Base-by-base conservation (phyloP, 441 rosid genomes). In the Mallotus japonicus region DNA sequence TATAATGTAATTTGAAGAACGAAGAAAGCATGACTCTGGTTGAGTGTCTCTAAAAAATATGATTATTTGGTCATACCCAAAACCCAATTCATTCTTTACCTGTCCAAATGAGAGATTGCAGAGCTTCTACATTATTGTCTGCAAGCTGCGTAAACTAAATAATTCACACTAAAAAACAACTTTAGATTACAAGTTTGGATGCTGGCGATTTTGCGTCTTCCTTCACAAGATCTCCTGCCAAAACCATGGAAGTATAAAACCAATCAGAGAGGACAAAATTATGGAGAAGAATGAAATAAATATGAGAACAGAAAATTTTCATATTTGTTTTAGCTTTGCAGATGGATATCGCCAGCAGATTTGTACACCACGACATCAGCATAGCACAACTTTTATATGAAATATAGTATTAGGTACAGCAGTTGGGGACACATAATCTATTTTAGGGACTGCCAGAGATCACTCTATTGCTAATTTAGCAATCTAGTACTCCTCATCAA, bases 111-210 rank as follows among this genome's bases (percentile, higher is more conserved):
- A 70, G 46, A 14, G 20, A 16, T 13, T 14, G 20, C 14, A n/a
- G 19, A 55, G 3, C 53, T 20, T 20, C 6, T 14, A 37, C 34
- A 63, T 53, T 55, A 16, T 63, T n/a, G 28, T 62, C 62, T 6
- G 20, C 42, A 22, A 19, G n/a, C 37, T 50, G n/a, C 22, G 17
- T 37, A n/a, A 47, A 50, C 68, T 20, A n/a, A 57, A 40, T 1
- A 24, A 37, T 22, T 50, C 37, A n/a, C n/a, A 63, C n/a, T 40
- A 8, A 37, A 37, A 69, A 55, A 69, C 34, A 44, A 68, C 20
- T 63, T 80, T 63, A 83, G 44, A 78, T 71, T 55, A 81, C 55
- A 59, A 83, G 42, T 73, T 65, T 76, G 58, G 83, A 34, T 16
- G 74, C 63, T n/a, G 67, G 55, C 50, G 72, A 75, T 68, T 83